Percentiles rank a stretch among this genome's conserved stretches.
phyloP scores from a whole-genome alignment of 305 asterid species.

The Striga hermonthica region DNA sequence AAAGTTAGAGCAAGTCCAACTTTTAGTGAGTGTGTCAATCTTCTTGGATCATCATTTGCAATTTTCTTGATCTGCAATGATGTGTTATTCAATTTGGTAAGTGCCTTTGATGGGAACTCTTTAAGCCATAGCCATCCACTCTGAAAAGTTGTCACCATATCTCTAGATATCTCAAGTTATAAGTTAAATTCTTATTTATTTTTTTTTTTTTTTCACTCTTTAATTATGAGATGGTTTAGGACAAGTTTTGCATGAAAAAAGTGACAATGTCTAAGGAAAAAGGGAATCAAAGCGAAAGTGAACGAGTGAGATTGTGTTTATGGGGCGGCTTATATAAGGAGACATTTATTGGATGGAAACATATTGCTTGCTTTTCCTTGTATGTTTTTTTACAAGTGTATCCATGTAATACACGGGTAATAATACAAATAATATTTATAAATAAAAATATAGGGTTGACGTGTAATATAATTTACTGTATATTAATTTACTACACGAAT shows the following conservation, averaged over 20 bases:
- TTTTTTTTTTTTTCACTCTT: background rate
- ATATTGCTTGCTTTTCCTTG: background rate
- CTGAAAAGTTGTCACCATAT: slow-evolving; percentile 24
- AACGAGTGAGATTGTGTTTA: slow-evolving; percentile 30
- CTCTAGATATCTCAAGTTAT: slow-evolving; percentile 31
- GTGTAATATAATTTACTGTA: too few species aligned
- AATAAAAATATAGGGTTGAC: too few species aligned
- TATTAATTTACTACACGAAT: too few species aligned
- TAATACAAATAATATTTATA: too few species aligned
- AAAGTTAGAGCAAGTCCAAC: slow-evolving; percentile 63
- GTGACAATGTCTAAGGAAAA: background rate
- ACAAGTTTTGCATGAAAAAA: slow-evolving; percentile 20
- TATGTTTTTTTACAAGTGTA: too few species aligned
- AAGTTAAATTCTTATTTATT: slow-evolving; percentile 36
- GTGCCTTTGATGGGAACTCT: slow-evolving; percentile 26
- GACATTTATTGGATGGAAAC: background rate
- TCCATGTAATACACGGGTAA: too few species aligned
- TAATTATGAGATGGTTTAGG: too few species aligned
- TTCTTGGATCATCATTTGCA: slow-evolving; percentile 70
- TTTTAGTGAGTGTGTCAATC: slow-evolving; percentile 68
- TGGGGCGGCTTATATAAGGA: slow-evolving; percentile 39
- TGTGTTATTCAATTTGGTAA: slow-evolving; percentile 33
- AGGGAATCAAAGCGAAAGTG: background rate
- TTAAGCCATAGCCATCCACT: slow-evolving; percentile 39
- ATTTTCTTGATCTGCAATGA: slow-evolving; percentile 36